Conservation (phyloP, 2,329 filamentous ascomycete genomes). For the Phoma herbarum region DNA sequence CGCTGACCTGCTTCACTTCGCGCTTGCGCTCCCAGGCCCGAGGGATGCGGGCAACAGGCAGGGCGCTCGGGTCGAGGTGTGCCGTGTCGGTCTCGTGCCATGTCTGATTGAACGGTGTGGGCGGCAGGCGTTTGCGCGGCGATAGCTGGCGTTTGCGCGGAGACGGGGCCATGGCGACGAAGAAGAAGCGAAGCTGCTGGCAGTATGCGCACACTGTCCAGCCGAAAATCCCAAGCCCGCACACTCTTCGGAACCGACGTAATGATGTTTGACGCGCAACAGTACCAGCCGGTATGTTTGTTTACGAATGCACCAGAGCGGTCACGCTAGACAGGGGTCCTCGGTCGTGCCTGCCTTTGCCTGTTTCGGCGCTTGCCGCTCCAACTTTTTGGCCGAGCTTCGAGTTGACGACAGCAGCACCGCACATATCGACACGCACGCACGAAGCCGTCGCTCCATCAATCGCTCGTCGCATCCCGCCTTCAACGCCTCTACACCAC, state of each 20-base stretch:
- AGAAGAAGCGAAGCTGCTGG: slow-evolving; percentile 16
- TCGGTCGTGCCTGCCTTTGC: slow-evolving; percentile 14
- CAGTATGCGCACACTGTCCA: slow-evolving; percentile 24
- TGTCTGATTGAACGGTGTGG: slow-evolving; percentile 43
- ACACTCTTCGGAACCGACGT: slow-evolving; percentile 6
- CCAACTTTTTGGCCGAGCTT: slow-evolving; percentile 22
- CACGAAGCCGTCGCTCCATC: slow-evolving; percentile 4
- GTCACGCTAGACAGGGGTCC: slow-evolving; percentile 15
- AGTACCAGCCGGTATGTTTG: slow-evolving; percentile 20
- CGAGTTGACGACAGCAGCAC: slow-evolving; percentile 8
- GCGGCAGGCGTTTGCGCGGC: slow-evolving; percentile 41
- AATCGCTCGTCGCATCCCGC: slow-evolving; percentile 7
- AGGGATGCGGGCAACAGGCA: slow-evolving; percentile 54
- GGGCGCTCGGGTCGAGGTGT: slow-evolving; percentile 52
- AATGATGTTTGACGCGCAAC: slow-evolving; percentile 15
- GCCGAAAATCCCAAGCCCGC: slow-evolving; percentile 1
- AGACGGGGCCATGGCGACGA: slow-evolving; percentile 40
- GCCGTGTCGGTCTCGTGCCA: slow-evolving; percentile 56
- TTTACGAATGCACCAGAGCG: slow-evolving; percentile 7
- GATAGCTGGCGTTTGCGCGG: slow-evolving; percentile 42
- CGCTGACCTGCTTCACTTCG: slow-evolving; percentile 50
- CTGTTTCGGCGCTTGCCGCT: slow-evolving; percentile 20
- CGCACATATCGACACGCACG: slow-evolving; percentile 1
- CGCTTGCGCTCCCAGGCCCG: slow-evolving; percentile 61
- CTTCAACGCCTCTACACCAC: slow-evolving; percentile 9